Percentiles rank a stretch among this genome's conserved stretches.
These are phyloP conservation scores for Pyricularia pennisetigena DNA, from an alignment of 2,329 filamentous ascomycete genomes.

Conservation along the genomic window DNA sequence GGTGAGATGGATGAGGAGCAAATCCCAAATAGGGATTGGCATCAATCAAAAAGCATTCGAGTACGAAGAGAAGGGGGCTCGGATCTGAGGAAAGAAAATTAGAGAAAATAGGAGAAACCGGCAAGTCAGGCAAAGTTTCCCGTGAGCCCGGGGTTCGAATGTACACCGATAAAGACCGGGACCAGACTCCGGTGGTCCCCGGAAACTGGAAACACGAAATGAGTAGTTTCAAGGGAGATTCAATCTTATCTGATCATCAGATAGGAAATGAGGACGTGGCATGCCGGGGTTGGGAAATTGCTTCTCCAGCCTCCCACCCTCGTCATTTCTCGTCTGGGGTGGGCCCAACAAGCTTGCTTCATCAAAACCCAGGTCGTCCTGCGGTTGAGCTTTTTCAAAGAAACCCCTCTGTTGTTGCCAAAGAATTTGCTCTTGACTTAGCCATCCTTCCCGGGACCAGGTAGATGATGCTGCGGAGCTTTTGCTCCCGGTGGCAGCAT, in stretches of 20 bases:
- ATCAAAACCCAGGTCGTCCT: not conserved
- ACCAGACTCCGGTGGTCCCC: not conserved
- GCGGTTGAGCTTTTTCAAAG: not conserved
- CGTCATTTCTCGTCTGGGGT: not conserved
- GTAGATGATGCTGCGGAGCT: not conserved
- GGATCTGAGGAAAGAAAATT: not conserved
- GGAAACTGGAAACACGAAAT: not conserved
- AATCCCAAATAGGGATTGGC: no score
- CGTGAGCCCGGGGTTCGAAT: not conserved
- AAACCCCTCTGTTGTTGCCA: not conserved
- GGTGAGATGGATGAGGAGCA: not conserved
- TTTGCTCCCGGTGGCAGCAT: not conserved
- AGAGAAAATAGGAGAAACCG: not conserved
- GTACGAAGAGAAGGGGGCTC: not conserved
- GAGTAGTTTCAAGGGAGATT: not conserved
- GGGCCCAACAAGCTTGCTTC: not conserved
- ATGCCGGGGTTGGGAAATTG: not conserved
- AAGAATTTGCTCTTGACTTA: not conserved
- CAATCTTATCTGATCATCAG: not conserved
- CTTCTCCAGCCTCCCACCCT: not conserved
- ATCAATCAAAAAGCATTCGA: no score
- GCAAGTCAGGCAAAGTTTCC: not conserved
- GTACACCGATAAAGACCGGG: not conserved
- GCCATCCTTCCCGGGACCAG: no score
- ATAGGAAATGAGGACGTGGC: not conserved